Base-by-base conservation (phyloP, 192 early-diverging fungal species). In the Backusella sp. region DNA sequence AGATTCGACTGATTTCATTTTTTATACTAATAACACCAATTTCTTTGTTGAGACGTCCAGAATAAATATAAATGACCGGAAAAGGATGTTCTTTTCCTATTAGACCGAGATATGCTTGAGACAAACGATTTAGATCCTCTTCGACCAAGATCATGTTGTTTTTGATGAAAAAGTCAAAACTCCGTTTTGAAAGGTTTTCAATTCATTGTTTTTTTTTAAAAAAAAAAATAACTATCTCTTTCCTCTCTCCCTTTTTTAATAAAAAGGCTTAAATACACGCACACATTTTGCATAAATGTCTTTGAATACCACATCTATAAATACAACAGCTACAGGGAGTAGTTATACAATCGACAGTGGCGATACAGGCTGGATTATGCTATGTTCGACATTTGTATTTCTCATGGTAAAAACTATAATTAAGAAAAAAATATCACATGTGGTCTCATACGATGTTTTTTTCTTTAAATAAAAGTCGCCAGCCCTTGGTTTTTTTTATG, bases 401-500 rank as follows among this genome's bases (percentile, higher is more conserved):
- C 82, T 95, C 12, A 95, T 95, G 80, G 73, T 77, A 52, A 19
- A 14, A 28, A 23, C 9, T 4, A 53, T 53, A 9, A 6, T 21
- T 53, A 53, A 53, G 39, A 53, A 6, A 70, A 67, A 14, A 44
- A 32, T 3, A 32, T 32, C 32, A 32, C 9, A 53, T 6, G 8
- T 4, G 5, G n/a, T 70, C 15, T 41, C 28, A 67, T 19, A 17
- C 34, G 7, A 35, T 67, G 3, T 37, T 41, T 67, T 67, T 32
- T 30, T 9, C 8, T 67, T 30, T 4, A 15, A 23, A 70, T 21
- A 76, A 35, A 23, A 77, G 92, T 86, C 88, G 15, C 90, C 90
- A 2, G 90, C 91, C 14, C 82, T 92, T 8, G 92, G 92, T 26
- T 92, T 91, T 83, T 94, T 94, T 73, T 94, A 94, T 80, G 86